phyloP scores from a whole-genome alignment of 2,329 filamentous ascomycete species.

The Verticillium alfalfae region DNA sequence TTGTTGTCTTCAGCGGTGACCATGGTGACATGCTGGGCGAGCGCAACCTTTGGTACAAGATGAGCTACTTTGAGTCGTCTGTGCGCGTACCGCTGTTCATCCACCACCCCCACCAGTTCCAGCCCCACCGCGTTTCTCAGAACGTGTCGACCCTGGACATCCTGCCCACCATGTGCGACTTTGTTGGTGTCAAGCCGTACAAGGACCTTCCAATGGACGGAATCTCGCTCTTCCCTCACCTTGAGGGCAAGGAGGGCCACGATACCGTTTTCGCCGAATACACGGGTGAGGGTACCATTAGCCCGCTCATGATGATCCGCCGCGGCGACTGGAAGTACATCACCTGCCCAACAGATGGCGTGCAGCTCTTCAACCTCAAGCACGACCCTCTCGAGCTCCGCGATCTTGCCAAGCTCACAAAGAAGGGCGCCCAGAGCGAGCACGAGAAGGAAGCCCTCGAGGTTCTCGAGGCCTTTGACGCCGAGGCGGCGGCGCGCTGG shows the following conservation, averaged over 20 bases:
- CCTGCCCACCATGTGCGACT: constrained; percentile 79
- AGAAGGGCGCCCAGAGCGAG: constrained; percentile 29
- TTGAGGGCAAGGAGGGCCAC: constrained; percentile 60
- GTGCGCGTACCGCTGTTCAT: constrained; percentile 84
- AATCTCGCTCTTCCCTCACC: constrained; percentile 72
- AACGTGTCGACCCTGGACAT: constrained; percentile 91
- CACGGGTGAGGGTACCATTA: constrained; percentile 85
- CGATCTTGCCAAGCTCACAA: constrained; percentile 56
- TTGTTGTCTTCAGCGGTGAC: constrained; percentile 87
- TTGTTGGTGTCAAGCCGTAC: constrained; percentile 67
- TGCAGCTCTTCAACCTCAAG: constrained; percentile 77
- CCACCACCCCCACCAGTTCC: constrained; percentile 71
- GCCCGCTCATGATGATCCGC: constrained; percentile 90
- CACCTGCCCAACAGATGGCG: constrained; percentile 75
- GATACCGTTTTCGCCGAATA: constrained; percentile 95
- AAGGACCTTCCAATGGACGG: constrained; percentile 80
- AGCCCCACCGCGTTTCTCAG: constrained; percentile 68
- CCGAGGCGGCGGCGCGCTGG: constrained; percentile 73
- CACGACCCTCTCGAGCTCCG: constrained; percentile 71
- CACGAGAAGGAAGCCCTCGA: constrained; percentile 40
- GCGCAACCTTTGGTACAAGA: constrained; percentile 92
- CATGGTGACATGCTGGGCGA: constrained; percentile 96
- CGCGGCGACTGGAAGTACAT: constrained; percentile 88
- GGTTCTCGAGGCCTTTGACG: constrained; percentile 61
- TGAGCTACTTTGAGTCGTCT: constrained; percentile 92